These are phyloP conservation scores for Pleomassaria siparia DNA, from an alignment of 2,329 filamentous ascomycete species.

Conservation along the genomic window DNA sequence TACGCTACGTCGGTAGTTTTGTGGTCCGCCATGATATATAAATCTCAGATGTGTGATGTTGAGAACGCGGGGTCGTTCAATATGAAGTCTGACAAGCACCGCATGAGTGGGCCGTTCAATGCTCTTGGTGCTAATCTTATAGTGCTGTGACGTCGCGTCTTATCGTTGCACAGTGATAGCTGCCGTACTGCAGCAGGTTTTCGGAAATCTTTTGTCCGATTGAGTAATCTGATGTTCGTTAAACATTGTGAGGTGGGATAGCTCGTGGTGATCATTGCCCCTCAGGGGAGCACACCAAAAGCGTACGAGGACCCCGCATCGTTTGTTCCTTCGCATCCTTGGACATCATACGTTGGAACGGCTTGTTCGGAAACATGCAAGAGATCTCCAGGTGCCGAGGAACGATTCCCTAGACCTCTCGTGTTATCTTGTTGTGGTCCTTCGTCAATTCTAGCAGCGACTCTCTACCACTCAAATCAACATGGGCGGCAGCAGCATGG, in stretches of 20 bases:
- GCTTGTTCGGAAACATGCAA: background rate
- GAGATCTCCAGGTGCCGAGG: background rate
- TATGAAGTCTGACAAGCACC: conserved; percentile 2
- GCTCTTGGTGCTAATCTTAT: conserved; percentile 11
- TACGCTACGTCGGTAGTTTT: conserved; percentile 5
- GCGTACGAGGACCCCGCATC: conserved; percentile 13
- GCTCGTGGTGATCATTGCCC: conserved; percentile 16
- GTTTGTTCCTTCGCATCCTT: background rate
- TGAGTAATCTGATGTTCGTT: conserved; percentile 1
- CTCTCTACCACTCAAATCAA: background rate
- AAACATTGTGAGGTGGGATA: conserved; percentile 7
- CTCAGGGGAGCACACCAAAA: conserved; percentile 3
- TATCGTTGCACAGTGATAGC: conserved; percentile 13
- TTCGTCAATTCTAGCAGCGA: background rate
- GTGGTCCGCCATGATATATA: conserved; percentile 10
- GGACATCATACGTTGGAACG: background rate
- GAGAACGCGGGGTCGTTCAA: conserved; percentile 11
- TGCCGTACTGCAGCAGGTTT: background rate
- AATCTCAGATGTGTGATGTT: background rate
- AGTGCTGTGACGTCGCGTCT: conserved; percentile 18
- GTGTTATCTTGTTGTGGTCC: background rate
- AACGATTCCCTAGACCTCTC: background rate
- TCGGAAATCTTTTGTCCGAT: conserved; percentile 11
- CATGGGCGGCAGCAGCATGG: background rate
- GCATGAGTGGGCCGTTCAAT: conserved; percentile 1